These are phyloP conservation scores for Fusarium albidum DNA, from an alignment of 2,329 filamentous ascomycete species.

Conservation along the genomic window DNA sequence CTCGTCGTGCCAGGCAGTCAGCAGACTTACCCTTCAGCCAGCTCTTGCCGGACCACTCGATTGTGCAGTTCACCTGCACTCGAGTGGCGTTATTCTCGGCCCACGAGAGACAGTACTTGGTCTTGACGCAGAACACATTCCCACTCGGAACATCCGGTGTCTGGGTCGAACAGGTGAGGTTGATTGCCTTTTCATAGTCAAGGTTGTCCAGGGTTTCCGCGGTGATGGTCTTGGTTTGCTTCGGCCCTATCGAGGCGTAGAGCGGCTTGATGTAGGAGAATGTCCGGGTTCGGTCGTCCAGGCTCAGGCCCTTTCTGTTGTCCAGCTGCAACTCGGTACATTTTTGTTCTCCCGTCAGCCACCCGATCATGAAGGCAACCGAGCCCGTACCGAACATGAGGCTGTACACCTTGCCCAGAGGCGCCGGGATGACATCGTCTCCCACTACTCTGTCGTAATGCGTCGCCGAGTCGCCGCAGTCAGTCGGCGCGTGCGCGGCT, in stretches of 20 bases:
- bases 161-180: constrained; percentile 82
- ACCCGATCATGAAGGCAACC: constrained; percentile 83
- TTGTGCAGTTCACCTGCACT: constrained; percentile 85
- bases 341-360: constrained; percentile 87
- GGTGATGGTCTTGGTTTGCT: constrained; percentile 92
- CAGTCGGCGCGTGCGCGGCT: constrained; percentile 80
- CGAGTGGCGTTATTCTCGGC: constrained; percentile 85
- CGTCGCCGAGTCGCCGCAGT: constrained; percentile 78
- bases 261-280: constrained; percentile 95
- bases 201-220: constrained; percentile 83
- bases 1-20: background rate
- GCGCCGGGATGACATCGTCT: constrained; percentile 86
- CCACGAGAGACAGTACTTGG: constrained; percentile 94
- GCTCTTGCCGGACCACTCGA: constrained; percentile 98
- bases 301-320: constrained; percentile 79
- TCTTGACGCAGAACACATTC: constrained; percentile 90
- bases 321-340: constrained; percentile 87
- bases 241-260: constrained; percentile 83
- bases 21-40: constrained; percentile 84
- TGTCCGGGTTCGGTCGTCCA: constrained; percentile 76
- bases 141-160: constrained; percentile 96
- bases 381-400: constrained; percentile 87
- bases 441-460: constrained; percentile 88
- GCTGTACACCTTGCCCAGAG: constrained; percentile 89
- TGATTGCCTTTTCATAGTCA: constrained; percentile 87